A percentile compares a stretch with the other conserved stretches of the same genome.
phyloP scores from a whole-genome alignment of 495 filamentous ascomycete genomes.

The Penicillium dipodomyicola region DNA sequence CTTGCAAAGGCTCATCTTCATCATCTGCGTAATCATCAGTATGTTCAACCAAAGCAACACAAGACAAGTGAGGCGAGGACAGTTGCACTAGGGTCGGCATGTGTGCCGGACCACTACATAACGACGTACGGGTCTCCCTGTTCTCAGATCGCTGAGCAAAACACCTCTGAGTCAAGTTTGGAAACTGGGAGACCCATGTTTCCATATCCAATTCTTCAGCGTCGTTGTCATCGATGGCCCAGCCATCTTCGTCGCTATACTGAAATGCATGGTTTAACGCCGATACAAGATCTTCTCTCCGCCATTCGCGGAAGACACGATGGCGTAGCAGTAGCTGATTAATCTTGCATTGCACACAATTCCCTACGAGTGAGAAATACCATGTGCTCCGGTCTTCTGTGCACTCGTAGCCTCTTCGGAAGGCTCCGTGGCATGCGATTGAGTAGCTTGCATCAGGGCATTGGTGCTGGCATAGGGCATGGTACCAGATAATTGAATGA shows the following conservation, averaged over 20 bases:
- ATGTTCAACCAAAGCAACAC: not conserved
- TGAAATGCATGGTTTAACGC: not conserved
- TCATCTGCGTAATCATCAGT: not conserved
- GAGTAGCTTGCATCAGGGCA: constrained; percentile 9
- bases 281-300: not conserved
- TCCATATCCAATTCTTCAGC: not conserved
- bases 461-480: constrained; percentile 28
- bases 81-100: not conserved
- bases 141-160: not conserved
- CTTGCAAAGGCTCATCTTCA: constrained; percentile 2
- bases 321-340: not conserved
- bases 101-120: not conserved
- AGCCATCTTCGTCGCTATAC: not conserved
- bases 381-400: not conserved
- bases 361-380: not conserved
- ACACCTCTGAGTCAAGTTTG: not conserved
- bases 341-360: not conserved
- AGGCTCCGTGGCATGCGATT: constrained; percentile 24
- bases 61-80: not conserved
- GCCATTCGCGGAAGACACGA: not conserved
- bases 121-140: not conserved
- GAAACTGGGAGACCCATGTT: not conserved
- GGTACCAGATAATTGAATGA: constrained; percentile 31
- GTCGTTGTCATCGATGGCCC: not conserved
- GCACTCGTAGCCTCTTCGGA: constrained; percentile 27